These are phyloP conservation scores for Fusarium vanettenii DNA, from an alignment of 2,329 filamentous ascomycete species.

Conservation along the genomic window DNA sequence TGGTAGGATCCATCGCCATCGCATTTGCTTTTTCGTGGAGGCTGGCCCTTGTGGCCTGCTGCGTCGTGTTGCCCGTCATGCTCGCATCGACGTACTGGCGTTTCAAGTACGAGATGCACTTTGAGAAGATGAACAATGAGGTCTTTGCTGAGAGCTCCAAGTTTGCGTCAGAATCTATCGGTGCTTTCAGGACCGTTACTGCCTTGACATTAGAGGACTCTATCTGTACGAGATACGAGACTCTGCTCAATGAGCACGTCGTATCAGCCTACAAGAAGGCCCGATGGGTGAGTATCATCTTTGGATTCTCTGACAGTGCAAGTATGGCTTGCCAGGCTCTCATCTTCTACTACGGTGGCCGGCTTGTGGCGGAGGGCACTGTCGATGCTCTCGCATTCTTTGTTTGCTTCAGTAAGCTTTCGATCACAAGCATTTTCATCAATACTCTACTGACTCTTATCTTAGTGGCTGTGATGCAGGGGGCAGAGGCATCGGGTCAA, in stretches of 20 bases:
- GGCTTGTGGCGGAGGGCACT: conserved; percentile 65
- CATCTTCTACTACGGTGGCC: conserved; percentile 75
- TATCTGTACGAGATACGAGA: conserved; percentile 71
- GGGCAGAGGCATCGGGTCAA: conserved; percentile 53
- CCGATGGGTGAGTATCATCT: conserved; percentile 71
- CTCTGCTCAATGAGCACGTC: conserved; percentile 70
- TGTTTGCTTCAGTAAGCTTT: conserved; percentile 62
- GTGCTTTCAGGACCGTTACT: conserved; percentile 78
- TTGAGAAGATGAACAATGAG: conserved; percentile 74
- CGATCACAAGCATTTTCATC: not conserved
- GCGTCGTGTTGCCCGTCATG: conserved; percentile 66
- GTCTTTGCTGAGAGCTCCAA: conserved; percentile 79
- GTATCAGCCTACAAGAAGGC: conserved; percentile 69
- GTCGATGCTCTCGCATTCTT: conserved; percentile 61
- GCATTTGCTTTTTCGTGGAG: conserved; percentile 83
- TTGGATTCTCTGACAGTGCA: conserved; percentile 76
- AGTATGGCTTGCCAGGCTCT: conserved; percentile 72
- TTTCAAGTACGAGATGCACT: conserved; percentile 70
- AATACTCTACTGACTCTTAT: conserved; percentile 3
- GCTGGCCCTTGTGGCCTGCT: conserved; percentile 74
- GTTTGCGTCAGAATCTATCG: conserved; percentile 79
- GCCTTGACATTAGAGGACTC: conserved; percentile 76
- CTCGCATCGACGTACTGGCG: conserved; percentile 62
- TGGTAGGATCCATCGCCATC: conserved; percentile 73
- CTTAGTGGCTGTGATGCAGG: conserved; percentile 70